Base-by-base conservation (phyloP, 2,329 filamentous ascomycete species). In the Trichoderma sp. region DNA sequence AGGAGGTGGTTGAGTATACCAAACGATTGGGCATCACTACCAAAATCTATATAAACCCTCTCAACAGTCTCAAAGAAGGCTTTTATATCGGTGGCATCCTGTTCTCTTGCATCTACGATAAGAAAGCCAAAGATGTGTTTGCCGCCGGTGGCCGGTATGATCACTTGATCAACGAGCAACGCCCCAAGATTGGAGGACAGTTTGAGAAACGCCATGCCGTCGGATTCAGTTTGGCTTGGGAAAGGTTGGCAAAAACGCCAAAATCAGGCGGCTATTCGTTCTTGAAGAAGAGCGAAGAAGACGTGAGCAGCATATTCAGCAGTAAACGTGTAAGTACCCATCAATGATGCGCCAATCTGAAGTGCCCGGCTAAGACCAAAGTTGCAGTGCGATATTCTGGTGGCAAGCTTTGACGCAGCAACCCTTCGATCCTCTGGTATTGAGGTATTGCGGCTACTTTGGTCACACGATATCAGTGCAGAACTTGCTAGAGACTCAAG, bases 91-190 rank as follows among this genome's bases (percentile, higher is more conserved):
- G 92, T 1, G 95, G 95, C 8, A 86, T 98, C 32, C 85, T 98
- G 57, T 98, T 99, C 79, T 93, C 97, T 73, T 98, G 94, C 77
- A 83, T 98, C 2, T 94, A 95, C 74, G 95, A 98, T 79, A 91
- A 89, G 73, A 97, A 94, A 79, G 88, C 91, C 73, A 91, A 89
- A 76, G 92, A 96, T 76, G 93, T 98, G 0, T 94, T 98, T 78
- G 96, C 95, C 6, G 96, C 95, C 36, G 96, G 97, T 65, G 96
- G 96, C 3, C 90, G 96, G 63, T 99, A 99, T 79, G 97, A 99
- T 79, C 90, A 90, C 62, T 84, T 99, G 24, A 95, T 99, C 74
- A 90, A 91, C 79, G 93, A 97, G 73, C 93, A 97, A 78, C 89
- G 91, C 9, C 92, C 93, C 6, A 91, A 90, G 74, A 88, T 90